Evolutionary conservation across 2,329 filamentous ascomycete species (phyloP).

Genomic region (Metarhizium humberi): DNA sequence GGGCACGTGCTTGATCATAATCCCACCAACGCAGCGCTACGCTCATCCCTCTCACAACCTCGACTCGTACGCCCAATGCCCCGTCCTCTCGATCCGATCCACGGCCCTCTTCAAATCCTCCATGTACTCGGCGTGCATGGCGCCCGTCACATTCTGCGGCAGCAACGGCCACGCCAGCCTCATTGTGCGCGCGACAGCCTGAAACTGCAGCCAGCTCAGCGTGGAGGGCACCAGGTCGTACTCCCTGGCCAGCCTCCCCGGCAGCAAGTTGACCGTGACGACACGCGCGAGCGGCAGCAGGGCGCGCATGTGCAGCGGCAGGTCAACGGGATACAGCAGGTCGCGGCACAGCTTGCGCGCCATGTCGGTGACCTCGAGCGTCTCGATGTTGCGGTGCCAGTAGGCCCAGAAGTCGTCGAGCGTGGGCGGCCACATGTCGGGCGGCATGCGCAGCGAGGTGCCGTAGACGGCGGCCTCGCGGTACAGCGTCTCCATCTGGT

Average conservation of each 20-base stretch:
- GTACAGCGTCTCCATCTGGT: constrained; percentile 17
- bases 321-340: constrained; percentile 14
- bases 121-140: constrained; percentile 15
- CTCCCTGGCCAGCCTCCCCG: constrained; percentile 13
- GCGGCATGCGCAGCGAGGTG: constrained; percentile 20
- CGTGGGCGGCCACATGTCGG: constrained; percentile 25
- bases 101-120: constrained; percentile 15
- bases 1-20: neutral
- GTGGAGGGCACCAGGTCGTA: constrained; percentile 14
- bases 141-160: constrained; percentile 8
- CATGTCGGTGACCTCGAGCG: constrained; percentile 21
- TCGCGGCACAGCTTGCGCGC: constrained; percentile 15
- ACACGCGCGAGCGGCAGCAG: constrained; percentile 11
- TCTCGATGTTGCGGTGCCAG: constrained; percentile 25
- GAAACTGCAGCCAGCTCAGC: constrained; percentile 13
- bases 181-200: neutral
- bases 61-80: constrained; percentile 5
- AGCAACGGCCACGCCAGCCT: constrained; percentile 8
- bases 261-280: constrained; percentile 10
- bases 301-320: constrained; percentile 13
- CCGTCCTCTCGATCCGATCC: constrained; percentile 11
- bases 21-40: too few species aligned
- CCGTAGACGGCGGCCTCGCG: constrained; percentile 18
- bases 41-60: neutral
- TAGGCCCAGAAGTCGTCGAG: constrained; percentile 26